Evolutionary conservation across 192 early-diverging fungal species (phyloP).

Genomic region (Coemansia sp.): DNA sequence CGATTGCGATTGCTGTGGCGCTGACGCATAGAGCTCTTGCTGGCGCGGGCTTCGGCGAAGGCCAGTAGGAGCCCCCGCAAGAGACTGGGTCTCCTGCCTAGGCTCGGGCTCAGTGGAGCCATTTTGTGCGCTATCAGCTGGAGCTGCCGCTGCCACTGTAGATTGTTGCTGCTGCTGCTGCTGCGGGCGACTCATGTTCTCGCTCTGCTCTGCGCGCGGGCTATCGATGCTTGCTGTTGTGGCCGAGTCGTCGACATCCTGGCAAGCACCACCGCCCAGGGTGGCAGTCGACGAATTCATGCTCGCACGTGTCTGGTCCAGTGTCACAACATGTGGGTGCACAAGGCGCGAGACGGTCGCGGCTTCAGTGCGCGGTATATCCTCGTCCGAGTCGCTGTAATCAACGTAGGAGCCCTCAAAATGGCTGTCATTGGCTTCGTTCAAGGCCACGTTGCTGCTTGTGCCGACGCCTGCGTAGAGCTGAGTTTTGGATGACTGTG

Average conservation of each 20-base stretch:
- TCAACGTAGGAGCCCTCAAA: slow-evolving; percentile 45
- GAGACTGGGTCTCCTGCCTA: too few species aligned
- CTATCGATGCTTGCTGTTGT: slow-evolving; percentile 47
- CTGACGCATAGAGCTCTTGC: too few species aligned
- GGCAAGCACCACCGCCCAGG: slow-evolving; percentile 22
- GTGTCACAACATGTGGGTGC: not conserved
- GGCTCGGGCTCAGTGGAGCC: not conserved
- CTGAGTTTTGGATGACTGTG: slow-evolving; percentile 1
- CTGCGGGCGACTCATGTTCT: not conserved
- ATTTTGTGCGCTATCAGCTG: not conserved
- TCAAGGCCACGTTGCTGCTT: not conserved
- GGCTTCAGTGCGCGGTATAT: not conserved
- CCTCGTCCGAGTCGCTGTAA: slow-evolving; percentile 32
- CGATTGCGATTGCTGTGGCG: not conserved
- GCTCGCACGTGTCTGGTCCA: slow-evolving; percentile 14
- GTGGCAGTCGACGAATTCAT: slow-evolving; percentile 46
- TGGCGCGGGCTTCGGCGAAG: not conserved
- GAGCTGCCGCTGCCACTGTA: not conserved
- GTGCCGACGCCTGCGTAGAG: slow-evolving; percentile 2
- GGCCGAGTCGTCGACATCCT: slow-evolving; percentile 29
- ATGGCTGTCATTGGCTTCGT: slow-evolving; percentile 1
- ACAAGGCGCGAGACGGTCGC: not conserved
- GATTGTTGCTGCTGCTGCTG: not conserved
- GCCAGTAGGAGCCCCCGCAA: too few species aligned
- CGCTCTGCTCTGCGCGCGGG: slow-evolving; percentile 7